Evolutionary conservation across 2,329 filamentous ascomycete species (phyloP).

Genomic region (Pseudogymnoascus verrucosus): DNA sequence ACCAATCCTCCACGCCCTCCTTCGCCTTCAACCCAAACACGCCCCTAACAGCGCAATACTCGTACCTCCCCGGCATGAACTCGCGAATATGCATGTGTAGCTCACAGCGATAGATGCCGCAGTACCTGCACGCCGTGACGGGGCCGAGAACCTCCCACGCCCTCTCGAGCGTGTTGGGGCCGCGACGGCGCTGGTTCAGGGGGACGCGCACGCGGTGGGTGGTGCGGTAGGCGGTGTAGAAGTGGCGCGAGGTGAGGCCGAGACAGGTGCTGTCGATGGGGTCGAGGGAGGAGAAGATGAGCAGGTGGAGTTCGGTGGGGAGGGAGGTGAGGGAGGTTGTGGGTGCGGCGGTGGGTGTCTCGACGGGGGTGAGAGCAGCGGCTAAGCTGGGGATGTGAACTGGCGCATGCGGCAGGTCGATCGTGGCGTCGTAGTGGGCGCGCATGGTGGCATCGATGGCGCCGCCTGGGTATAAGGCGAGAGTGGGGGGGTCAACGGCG

Average conservation of each 20-base stretch:
- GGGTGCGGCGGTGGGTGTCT: neutral
- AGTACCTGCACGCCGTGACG: slow-evolving; percentile 55
- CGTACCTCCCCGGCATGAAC: slow-evolving; percentile 48
- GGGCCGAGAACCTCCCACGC: slow-evolving; percentile 51
- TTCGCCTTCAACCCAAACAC: slow-evolving; percentile 45
- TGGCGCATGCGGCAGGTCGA: neutral
- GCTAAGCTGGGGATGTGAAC: neutral
- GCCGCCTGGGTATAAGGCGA: slow-evolving; percentile 17
- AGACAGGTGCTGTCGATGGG: slow-evolving; percentile 57
- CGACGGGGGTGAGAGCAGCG: neutral
- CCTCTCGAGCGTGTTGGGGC: slow-evolving; percentile 57
- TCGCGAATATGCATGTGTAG: slow-evolving; percentile 53
- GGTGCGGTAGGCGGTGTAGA: slow-evolving; percentile 50
- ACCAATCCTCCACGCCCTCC: slow-evolving; percentile 41
- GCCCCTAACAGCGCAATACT: slow-evolving; percentile 54
- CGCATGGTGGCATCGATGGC: neutral
- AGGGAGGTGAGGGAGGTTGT: slow-evolving; percentile 38
- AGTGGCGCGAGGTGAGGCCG: slow-evolving; percentile 48
- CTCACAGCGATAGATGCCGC: slow-evolving; percentile 52
- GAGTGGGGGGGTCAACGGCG: neutral
- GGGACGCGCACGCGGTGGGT: slow-evolving; percentile 46
- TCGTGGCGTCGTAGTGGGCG: neutral
- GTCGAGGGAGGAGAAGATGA: slow-evolving; percentile 54
- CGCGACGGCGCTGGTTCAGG: slow-evolving; percentile 47
- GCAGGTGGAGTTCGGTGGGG: slow-evolving; percentile 51